Base-by-base conservation (phyloP, 148 eudicot genomes). In the Silene conica region DNA sequence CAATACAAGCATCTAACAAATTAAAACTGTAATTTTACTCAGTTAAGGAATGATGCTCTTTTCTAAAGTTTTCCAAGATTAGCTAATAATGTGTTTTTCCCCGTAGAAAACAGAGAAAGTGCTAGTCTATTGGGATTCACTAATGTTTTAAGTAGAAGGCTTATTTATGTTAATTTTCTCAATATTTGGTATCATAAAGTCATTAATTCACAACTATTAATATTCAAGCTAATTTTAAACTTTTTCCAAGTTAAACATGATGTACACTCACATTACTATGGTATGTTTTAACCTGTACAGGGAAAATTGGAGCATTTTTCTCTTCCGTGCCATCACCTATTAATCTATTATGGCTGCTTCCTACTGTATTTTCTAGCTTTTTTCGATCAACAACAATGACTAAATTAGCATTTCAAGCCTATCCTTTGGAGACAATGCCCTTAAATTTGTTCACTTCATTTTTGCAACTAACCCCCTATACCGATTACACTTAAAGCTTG, bases 291-390 rank as follows among this genome's bases (percentile, higher is more conserved):
- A 73, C 48, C 23, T 43, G 22, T 62, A 6, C 88, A 90, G 97
- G 92, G 8, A 91, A 93, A 80, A 74, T 93, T 19, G 91, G 92
- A 48, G 98, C 98, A 5, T 45, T 93, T 77, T 91, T 93, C 0
- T 97, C 98, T 52, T 86, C 97, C 18, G 85, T 93, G 58, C 98
- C 97, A 55, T 28, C 77, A 75, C 88, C 98, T 4, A 84, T 88
- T 38, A 72, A 75, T 87, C 98, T 4, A 84, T 88, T 38, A 72
- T 86, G 78, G 98, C 91, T 19, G 95, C 95, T 69, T 73, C 87
- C 16, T 82, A 85, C 80, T 93, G 97, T 74, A 80, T 91, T 46
- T 82, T 88, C 79, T 87, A 84, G 66, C 45, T 67, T 34, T 18
- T 46, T 10, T 2, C 4, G 34, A 31, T 31, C 4, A 31, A 31